phyloP scores from a whole-genome alignment of 768 basidiomycete species.

The Lyophyllum decastes region DNA sequence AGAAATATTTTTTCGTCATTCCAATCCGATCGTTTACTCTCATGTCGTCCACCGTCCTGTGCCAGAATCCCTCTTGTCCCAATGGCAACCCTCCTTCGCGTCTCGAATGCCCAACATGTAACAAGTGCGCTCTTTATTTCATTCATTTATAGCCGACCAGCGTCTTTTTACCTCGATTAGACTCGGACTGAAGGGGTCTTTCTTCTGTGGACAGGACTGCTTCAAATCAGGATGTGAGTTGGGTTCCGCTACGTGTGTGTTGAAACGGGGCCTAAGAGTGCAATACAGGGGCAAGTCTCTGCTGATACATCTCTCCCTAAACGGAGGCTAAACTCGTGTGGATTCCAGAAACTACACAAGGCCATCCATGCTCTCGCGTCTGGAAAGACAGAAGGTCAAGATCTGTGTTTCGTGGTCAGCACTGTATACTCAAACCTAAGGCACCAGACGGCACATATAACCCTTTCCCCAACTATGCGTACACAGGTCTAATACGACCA shows the following conservation, averaged over 20 bases:
- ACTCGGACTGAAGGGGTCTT: conserved; percentile 79
- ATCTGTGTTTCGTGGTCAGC: neutral
- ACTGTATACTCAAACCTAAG: neutral
- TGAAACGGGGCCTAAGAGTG: conserved; percentile 3
- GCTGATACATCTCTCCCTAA: too few species aligned
- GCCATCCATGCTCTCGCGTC: conserved; percentile 64
- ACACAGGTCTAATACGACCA: conserved; percentile 79
- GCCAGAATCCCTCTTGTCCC: conserved; percentile 71
- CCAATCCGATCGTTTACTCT: neutral
- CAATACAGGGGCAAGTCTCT: conserved; percentile 26
- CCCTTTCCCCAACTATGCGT: conserved; percentile 76
- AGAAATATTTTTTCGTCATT: conserved; percentile 8
- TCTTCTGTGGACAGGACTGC: conserved; percentile 94
- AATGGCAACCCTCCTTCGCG: conserved; percentile 85
- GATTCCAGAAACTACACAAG: conserved; percentile 78
- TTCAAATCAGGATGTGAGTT: conserved; percentile 92
- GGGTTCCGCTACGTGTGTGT: neutral
- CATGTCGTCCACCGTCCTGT: conserved; percentile 38
- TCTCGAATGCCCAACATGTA: conserved; percentile 93
- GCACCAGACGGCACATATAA: conserved; percentile 74
- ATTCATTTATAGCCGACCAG: neutral
- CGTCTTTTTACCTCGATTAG: conserved; percentile 37
- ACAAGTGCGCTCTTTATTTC: conserved; percentile 60
- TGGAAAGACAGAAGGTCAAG: conserved; percentile 18
- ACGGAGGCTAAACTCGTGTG: conserved; percentile 1